Base-by-base conservation (phyloP, 2,329 filamentous ascomycete species). In the Cladophialophora exuberans region DNA sequence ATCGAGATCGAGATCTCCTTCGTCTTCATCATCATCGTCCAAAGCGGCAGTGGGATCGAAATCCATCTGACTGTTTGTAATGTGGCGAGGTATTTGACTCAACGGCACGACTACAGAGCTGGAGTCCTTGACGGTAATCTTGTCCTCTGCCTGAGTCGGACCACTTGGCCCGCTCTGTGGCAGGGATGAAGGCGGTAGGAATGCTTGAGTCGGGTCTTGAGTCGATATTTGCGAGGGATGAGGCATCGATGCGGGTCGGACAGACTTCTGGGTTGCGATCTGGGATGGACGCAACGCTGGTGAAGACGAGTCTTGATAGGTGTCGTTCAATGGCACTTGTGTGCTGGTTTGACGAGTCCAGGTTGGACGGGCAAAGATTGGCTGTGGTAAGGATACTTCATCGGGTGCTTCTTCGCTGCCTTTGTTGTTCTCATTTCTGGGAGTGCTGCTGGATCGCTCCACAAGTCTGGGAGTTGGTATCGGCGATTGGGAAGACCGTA, bases 221-320 rank as follows among this genome's bases (percentile, higher is more conserved):
- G 63, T 65, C 4, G 63, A 65, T 25, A 65, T 61, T 26, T 65
- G 63, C 3, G 63, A 65, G 22, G 62, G 61, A 42, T 59, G 61
- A 13, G 62, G 62, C 47, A 65, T 60, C 7, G 62, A 64, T 2
- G 63, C 63, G 20, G 63, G 63, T 35, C 54, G 52, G 15, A 63
- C 35, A 18, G 52, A 60, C 26, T 42, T 56, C 41, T 62, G 60
- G 15, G 60, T 64, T 13, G 18, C 48, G 3, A 47, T 30, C 35
- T 36, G 55, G 26, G 33, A 26, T 11, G 47, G 44, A 22, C 51
- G 56, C 4, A 57, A 52, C 17, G 61, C 55, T 20, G 57, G 46
- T 17, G 60, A 60, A 10, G 62, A 57, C 35, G 44, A 42, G 4
- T 31, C 23, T 15, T 17, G 26, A 6, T 28, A 10, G 6, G 39